Conservation (phyloP, 2,329 filamentous ascomycete genomes). For the Grosmannia huntii region DNA sequence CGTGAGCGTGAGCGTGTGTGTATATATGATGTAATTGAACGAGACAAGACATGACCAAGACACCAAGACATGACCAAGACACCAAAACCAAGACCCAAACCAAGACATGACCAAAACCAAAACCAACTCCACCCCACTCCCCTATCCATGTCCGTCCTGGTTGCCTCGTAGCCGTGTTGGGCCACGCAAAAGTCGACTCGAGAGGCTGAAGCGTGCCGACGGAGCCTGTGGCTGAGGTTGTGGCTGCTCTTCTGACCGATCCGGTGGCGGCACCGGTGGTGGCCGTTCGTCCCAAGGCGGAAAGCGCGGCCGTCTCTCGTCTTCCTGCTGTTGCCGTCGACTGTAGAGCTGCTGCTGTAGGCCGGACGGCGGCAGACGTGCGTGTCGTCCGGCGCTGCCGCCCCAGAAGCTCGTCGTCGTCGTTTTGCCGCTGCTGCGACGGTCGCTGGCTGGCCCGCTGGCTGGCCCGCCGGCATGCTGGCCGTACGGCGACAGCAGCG, state of each 20-base stretch:
- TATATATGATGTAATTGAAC: not conserved
- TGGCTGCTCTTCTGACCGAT: slow-evolving; percentile 4
- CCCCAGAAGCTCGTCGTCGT: not conserved
- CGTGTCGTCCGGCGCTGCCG: not conserved
- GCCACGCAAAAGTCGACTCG: slow-evolving; percentile 26
- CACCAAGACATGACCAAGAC: too few relatives aligned
- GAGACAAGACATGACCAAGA: too few relatives aligned
- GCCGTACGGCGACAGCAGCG: slow-evolving; percentile 5
- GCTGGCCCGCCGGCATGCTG: slow-evolving; percentile 1
- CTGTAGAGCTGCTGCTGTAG: not conserved
- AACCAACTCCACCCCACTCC: too few relatives aligned
- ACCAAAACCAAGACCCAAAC: too few relatives aligned
- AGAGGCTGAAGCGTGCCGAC: slow-evolving; percentile 35
- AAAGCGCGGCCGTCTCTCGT: slow-evolving; percentile 5
- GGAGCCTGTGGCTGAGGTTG: slow-evolving; percentile 16
- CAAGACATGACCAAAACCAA: too few relatives aligned
- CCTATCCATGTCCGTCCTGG: not conserved
- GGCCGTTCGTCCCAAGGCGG: slow-evolving; percentile 12
- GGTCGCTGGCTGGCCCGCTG: too few relatives aligned
- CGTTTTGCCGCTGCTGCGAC: not conserved
- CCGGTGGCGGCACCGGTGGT: slow-evolving; percentile 17
- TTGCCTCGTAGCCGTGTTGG: slow-evolving; percentile 5
- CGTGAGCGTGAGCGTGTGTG: slow-evolving; percentile 23
- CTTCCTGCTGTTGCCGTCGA: slow-evolving; percentile 7
- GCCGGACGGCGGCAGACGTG: not conserved